Evolutionary conservation across 2,329 filamentous ascomycete genomes (phyloP), one percentile per base, ranked within the genome.

Genomic region (Colletotrichum sp.): DNA sequence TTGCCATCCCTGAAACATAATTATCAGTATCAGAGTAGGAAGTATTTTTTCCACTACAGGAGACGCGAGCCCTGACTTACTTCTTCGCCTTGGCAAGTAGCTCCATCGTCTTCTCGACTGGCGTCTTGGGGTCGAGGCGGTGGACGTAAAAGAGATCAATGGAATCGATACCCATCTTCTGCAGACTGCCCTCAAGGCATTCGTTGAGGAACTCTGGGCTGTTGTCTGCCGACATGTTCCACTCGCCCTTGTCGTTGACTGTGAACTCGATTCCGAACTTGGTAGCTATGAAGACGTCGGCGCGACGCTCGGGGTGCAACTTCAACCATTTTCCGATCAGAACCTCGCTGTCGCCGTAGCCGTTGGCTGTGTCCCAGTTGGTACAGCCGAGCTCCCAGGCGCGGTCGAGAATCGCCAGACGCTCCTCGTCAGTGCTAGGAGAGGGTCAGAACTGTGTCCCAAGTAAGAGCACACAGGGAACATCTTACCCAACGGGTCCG

Each of bases 61-160:
- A 21, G 18, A 21, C 0, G 4, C n/a, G n/a, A 7, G 9, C 0
- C 9, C 43, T 1, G 0, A n/a, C 43, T 52, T 52, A 52, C 43
- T 52, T 52, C 43, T 52, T 52, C n/a, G 43, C 43, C 10, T 52
- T 52, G 6, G 43, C 43, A 6, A 52, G 16, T 18, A 21, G n/a
- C 43, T 52, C 43, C 43, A 52, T 52, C 10, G 43, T 52, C n/a
- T 52, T 52, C 43, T 89, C 87, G 21, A 87, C 83, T 1, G 88
- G 87, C 2, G 86, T 87, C 30, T 83, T 80, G 10, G 83, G 82
- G 68, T 90, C 87, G 18, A 89, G 78, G 2, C 90, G 86, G 77
- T 91, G 89, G 69, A 88, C 84, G 78, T 91, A 90, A 77, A 89
- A 87, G 30, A 93, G 84, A 79, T 93, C 91, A 74, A 93, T 88